These are phyloP conservation scores for Crithidia fasciculata DNA, from an alignment of 208 protist genomes.

Conservation along the genomic window DNA sequence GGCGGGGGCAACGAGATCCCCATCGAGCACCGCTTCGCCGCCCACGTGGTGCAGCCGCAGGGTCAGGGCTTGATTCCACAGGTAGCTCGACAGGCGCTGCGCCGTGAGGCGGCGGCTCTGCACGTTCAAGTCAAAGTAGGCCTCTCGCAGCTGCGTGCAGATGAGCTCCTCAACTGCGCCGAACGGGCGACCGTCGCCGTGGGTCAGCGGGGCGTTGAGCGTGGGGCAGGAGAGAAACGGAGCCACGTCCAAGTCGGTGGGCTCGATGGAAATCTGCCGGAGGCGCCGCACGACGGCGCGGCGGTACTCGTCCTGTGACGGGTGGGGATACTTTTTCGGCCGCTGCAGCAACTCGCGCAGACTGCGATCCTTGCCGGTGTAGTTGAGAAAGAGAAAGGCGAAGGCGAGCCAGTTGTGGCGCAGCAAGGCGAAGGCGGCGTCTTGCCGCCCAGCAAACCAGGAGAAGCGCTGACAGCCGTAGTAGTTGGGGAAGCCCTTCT, in stretches of 20 bases:
- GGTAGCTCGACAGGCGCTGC: constrained; percentile 80
- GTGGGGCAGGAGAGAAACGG: constrained; percentile 72
- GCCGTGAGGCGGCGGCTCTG: constrained; percentile 72
- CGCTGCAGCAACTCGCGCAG: constrained; percentile 88
- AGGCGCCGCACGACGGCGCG: constrained; percentile 79
- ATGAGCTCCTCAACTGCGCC: constrained; percentile 51
- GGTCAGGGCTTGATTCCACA: constrained; percentile 88
- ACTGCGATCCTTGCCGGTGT: constrained; percentile 57
- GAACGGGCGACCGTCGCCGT: constrained; percentile 26
- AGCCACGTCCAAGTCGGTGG: constrained; percentile 70
- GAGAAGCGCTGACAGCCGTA: constrained; percentile 91
- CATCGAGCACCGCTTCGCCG: constrained; percentile 50
- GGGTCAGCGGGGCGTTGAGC: constrained; percentile 43
- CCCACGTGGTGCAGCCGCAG: constrained; percentile 78
- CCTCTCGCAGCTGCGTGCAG: constrained; percentile 66
- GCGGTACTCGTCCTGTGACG: constrained; percentile 82
- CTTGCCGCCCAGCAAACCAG: constrained; percentile 82
- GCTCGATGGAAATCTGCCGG: constrained; percentile 64
- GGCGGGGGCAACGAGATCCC: constrained; percentile 69
- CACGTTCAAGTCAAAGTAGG: constrained; percentile 75
- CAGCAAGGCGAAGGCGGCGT: constrained; percentile 81
- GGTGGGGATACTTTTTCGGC: constrained; percentile 78
- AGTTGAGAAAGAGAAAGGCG: constrained; percentile 88
- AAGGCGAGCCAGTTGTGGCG: constrained; percentile 88
- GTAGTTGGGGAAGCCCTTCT: constrained; percentile 88